These are phyloP conservation scores for Hypoxylon sp. DNA, from an alignment of 2,329 filamentous ascomycete species.

Conservation along the genomic window DNA sequence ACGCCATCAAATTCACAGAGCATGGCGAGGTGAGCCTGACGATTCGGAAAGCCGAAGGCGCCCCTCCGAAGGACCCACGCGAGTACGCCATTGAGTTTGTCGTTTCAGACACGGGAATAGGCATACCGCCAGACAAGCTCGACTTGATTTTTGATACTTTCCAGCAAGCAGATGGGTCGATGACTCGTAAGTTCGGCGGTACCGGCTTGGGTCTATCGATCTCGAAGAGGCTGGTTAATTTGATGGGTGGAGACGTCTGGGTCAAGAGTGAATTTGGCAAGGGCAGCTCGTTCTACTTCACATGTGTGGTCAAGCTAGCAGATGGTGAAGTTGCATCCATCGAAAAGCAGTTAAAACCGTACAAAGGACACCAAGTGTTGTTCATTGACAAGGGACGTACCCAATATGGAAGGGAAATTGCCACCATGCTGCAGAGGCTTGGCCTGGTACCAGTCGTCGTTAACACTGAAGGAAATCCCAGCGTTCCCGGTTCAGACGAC, in stretches of 20 bases:
- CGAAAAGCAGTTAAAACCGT: slow-evolving; percentile 87
- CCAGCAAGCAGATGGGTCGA: slow-evolving; percentile 97
- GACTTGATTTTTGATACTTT: slow-evolving; percentile 99
- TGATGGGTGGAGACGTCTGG: slow-evolving; percentile 98
- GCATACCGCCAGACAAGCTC: slow-evolving; percentile 94
- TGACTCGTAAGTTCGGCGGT: slow-evolving; percentile 94
- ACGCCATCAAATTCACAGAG: slow-evolving; percentile 99
- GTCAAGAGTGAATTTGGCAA: slow-evolving; percentile 92
- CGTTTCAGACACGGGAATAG: slow-evolving; percentile 96
- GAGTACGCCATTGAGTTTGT: slow-evolving; percentile 97
- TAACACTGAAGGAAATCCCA: slow-evolving; percentile 79
- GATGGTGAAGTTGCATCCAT: slow-evolving; percentile 84
- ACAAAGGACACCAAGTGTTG: slow-evolving; percentile 90
- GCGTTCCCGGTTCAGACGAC: slow-evolving; percentile 67
- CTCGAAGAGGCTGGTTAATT: slow-evolving; percentile 92
- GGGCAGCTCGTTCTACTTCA: slow-evolving; percentile 97
- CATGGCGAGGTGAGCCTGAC: slow-evolving; percentile 95
- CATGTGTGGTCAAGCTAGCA: slow-evolving; percentile 89
- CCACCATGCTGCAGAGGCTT: slow-evolving; percentile 82
- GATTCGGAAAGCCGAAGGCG: slow-evolving; percentile 78
- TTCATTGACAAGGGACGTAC: slow-evolving; percentile 95
- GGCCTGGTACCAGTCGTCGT: slow-evolving; percentile 88
- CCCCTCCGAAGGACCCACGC: slow-evolving; percentile 75
- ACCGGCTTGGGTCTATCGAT: slow-evolving; percentile 95
- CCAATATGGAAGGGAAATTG: slow-evolving; percentile 81